Percentiles rank a stretch among this genome's conserved stretches.
Evolutionary conservation across 2,329 filamentous ascomycete species (phyloP).

Genomic region (Stagonosporopsis cucurbitacearum): DNA sequence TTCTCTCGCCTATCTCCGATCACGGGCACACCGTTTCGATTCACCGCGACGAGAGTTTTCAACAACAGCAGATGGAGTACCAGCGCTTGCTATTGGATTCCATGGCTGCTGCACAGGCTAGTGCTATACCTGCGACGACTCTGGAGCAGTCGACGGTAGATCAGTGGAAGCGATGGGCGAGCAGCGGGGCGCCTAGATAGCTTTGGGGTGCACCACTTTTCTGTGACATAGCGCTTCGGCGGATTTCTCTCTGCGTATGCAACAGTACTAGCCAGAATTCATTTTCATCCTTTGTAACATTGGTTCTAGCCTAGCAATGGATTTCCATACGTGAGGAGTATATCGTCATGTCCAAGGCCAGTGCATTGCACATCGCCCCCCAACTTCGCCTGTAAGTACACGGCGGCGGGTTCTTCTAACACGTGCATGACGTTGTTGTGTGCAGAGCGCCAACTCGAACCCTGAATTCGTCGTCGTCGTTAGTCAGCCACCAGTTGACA

Average conservation of each 20-base stretch:
- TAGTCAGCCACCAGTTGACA: slow-evolving; percentile 3
- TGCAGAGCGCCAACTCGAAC: background rate
- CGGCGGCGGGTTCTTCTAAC: too few relatives aligned
- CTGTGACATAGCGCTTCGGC: background rate
- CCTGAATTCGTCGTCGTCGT: slow-evolving; percentile 2
- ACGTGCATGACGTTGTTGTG: background rate
- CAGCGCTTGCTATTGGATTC: background rate
- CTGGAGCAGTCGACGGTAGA: slow-evolving; percentile 9
- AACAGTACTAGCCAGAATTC: background rate
- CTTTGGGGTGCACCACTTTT: background rate
- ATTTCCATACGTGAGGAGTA: background rate
- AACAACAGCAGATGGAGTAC: slow-evolving; percentile 7
- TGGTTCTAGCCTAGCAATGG: background rate
- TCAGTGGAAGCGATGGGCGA: slow-evolving; percentile 14
- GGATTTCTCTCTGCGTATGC: background rate
- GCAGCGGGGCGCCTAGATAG: background rate
- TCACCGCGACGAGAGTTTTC: background rate
- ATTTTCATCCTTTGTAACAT: background rate
- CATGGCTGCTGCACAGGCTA: background rate
- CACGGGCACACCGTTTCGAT: background rate
- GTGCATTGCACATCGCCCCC: background rate
- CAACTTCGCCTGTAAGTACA: background rate
- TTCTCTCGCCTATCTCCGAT: slow-evolving; percentile 1
- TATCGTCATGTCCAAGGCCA: background rate
- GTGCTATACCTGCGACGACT: background rate